Percentiles rank a stretch among this genome's conserved stretches.
Evolutionary conservation across 805 yeast species (phyloP).

Genomic region (Spathaspora boniae): DNA sequence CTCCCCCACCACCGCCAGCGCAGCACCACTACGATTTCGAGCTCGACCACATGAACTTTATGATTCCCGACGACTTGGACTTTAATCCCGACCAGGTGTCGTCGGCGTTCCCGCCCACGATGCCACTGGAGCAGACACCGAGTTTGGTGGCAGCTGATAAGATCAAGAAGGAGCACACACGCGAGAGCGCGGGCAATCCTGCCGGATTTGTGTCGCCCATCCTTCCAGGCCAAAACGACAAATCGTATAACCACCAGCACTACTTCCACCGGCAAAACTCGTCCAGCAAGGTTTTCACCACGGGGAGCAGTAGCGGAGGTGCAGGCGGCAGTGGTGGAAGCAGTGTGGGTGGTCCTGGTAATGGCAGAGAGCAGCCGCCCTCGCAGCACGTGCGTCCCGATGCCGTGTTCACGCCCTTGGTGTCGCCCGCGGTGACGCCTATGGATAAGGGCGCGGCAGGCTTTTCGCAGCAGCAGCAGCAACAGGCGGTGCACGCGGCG

Average conservation of each 20-base stretch:
- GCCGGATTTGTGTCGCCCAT: constrained; percentile 30
- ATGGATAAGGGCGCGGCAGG: constrained; percentile 33
- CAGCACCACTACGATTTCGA: constrained; percentile 20
- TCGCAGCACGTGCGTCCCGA: constrained; percentile 47
- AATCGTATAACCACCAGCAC: constrained; percentile 40
- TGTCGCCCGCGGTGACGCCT: constrained; percentile 75
- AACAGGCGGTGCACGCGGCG: constrained; percentile 25
- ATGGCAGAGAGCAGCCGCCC: constrained; percentile 17
- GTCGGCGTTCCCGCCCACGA: constrained; percentile 26
- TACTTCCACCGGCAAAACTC: constrained; percentile 29
- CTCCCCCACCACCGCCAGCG: constrained; percentile 10
- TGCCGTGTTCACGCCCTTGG: constrained; percentile 68
- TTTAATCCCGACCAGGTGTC: constrained; percentile 12
- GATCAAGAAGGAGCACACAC: neutral
- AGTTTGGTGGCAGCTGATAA: constrained; percentile 19
- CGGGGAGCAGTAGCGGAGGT: constrained; percentile 2
- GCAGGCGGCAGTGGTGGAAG: no score
- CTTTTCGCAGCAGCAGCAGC: constrained; percentile 12
- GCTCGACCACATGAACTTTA: constrained; percentile 22
- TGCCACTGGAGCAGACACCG: constrained; percentile 21
- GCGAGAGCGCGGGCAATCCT: constrained; percentile 1
- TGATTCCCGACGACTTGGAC: constrained; percentile 19
- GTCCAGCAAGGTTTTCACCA: constrained; percentile 6
- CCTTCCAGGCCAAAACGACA: constrained; percentile 40
- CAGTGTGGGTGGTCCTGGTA: no score